These are phyloP conservation scores for Aspergillus funiculosus DNA, from an alignment of 495 filamentous ascomycete genomes.

Conservation along the genomic window DNA sequence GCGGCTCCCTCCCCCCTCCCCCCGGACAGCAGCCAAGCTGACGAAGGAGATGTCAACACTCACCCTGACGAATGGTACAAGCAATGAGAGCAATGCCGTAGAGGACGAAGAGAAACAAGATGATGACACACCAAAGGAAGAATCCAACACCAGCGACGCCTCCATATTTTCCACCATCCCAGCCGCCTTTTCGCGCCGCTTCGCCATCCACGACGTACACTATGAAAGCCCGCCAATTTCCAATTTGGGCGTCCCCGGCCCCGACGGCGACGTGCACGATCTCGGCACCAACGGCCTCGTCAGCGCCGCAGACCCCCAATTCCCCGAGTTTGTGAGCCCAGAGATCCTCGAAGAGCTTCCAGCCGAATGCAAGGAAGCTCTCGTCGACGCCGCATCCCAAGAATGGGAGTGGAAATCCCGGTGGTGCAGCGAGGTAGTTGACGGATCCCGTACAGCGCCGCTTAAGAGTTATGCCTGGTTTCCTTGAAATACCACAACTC, in stretches of 20 bases:
- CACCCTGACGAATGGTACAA: slow-evolving; percentile 31
- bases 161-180: slow-evolving; percentile 60
- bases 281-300: slow-evolving; percentile 61
- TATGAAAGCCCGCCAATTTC: slow-evolving; percentile 56
- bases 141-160: slow-evolving; percentile 4
- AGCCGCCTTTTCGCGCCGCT: slow-evolving; percentile 62
- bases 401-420: slow-evolving; percentile 67
- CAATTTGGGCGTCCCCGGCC: slow-evolving; percentile 57
- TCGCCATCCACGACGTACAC: slow-evolving; percentile 66
- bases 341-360: slow-evolving; percentile 68
- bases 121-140: slow-evolving; percentile 12
- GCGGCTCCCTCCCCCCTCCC: slow-evolving; percentile 44
- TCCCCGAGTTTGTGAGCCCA: slow-evolving; percentile 50
- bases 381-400: slow-evolving; percentile 53
- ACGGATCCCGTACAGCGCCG: slow-evolving; percentile 42
- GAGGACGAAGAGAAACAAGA: slow-evolving; percentile 13
- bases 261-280: slow-evolving; percentile 54
- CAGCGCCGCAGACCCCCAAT: slow-evolving; percentile 34
- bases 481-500: slow-evolving; percentile 22
- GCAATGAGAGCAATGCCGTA: slow-evolving; percentile 17
- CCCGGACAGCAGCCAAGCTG: slow-evolving; percentile 24
- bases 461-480: slow-evolving; percentile 50
- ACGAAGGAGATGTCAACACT: slow-evolving; percentile 35
- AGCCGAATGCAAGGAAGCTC: slow-evolving; percentile 61
- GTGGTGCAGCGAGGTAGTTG: slow-evolving; percentile 59